A percentile compares a stretch with the other conserved stretches of the same genome.
Evolutionary conservation across 306 rosid genomes (phyloP).

Genomic region (Fagus sylvatica): DNA sequence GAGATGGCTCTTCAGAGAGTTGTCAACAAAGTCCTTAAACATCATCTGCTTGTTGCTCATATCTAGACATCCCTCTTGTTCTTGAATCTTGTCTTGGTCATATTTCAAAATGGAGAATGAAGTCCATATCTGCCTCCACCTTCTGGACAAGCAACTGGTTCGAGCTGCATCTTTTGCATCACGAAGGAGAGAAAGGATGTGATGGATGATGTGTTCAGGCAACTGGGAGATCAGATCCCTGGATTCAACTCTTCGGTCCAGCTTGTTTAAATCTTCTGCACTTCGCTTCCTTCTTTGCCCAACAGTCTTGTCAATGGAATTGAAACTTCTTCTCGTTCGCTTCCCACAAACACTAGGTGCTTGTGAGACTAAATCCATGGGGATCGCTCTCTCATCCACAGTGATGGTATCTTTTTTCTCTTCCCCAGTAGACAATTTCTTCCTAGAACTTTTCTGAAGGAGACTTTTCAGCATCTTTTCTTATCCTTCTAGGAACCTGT

Average conservation of each 20-base stretch:
- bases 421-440: background rate
- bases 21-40: slow-evolving; percentile 26
- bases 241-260: slow-evolving; percentile 16
- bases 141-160: slow-evolving; percentile 52
- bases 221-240: slow-evolving; percentile 35
- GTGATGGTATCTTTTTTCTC: background rate
- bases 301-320: slow-evolving; percentile 3
- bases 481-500: background rate
- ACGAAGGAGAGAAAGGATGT: slow-evolving; percentile 42
- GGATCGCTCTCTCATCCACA: background rate
- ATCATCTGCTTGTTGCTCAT: background rate
- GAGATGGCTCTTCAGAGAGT: slow-evolving; percentile 11
- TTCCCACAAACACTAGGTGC: slow-evolving; percentile 10
- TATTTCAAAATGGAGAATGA: slow-evolving; percentile 45
- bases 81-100: slow-evolving; percentile 33
- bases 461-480: background rate
- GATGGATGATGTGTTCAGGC: slow-evolving; percentile 55
- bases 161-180: slow-evolving; percentile 41
- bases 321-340: background rate
- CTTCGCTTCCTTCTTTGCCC: slow-evolving; percentile 6
- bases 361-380: background rate
- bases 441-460: background rate
- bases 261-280: slow-evolving; percentile 1
- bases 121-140: slow-evolving; percentile 55
- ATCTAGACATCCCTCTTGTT: slow-evolving; percentile 15